These are phyloP conservation scores for Penicillium sclerotiorum DNA, from an alignment of 2,329 filamentous ascomycete species.

Conservation along the genomic window DNA sequence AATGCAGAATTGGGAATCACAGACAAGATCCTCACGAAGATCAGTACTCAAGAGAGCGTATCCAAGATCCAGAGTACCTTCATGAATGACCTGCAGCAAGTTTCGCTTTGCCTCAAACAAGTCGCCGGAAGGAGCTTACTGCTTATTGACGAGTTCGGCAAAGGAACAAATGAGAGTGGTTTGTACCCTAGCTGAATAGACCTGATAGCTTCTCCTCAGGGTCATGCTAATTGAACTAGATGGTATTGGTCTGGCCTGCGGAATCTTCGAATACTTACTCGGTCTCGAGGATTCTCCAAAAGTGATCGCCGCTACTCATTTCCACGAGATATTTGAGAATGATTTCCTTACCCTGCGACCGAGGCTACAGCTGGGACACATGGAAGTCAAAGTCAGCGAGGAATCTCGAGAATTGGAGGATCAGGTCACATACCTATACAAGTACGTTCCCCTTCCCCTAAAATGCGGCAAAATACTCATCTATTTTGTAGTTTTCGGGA, in stretches of 20 bases:
- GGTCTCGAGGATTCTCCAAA: constrained; percentile 56
- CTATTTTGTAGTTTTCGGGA: constrained; percentile 46
- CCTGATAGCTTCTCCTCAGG: background rate
- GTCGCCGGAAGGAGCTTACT: constrained; percentile 77
- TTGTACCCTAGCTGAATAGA: constrained; percentile 8
- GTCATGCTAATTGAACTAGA: constrained; percentile 43
- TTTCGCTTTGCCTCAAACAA: constrained; percentile 73
- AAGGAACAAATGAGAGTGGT: constrained; percentile 65
- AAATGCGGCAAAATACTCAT: constrained; percentile 6
- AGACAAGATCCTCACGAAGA: constrained; percentile 87
- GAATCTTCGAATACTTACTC: constrained; percentile 61
- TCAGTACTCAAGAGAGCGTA: constrained; percentile 72
- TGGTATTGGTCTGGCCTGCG: constrained; percentile 66
- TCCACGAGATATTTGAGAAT: constrained; percentile 60
- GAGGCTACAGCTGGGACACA: constrained; percentile 58
- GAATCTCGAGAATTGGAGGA: constrained; percentile 49
- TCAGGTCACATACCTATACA: constrained; percentile 70
- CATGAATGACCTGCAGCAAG: constrained; percentile 85
- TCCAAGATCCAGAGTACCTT: constrained; percentile 68
- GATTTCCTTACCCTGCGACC: constrained; percentile 53
- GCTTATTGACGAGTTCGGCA: constrained; percentile 90
- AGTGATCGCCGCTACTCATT: constrained; percentile 65
- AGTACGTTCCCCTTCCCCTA: constrained; percentile 35
- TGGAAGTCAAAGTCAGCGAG: constrained; percentile 56
- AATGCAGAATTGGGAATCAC: constrained; percentile 79